phyloP scores from a whole-genome alignment of 805 yeast genomes.

The Lipomyces mesembrius region DNA sequence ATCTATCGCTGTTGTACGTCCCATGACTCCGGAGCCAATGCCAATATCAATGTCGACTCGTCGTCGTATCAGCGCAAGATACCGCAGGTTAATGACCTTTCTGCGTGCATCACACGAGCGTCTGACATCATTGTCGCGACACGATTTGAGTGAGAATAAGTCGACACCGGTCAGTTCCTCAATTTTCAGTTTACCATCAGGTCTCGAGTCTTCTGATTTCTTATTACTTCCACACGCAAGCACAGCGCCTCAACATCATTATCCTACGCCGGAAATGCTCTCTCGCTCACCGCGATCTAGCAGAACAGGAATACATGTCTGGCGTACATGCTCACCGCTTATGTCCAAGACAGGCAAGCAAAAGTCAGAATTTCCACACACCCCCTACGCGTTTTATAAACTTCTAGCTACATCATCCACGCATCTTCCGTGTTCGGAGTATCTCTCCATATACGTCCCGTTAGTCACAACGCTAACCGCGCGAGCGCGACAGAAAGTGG shows the following conservation, averaged over 20 bases:
- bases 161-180: slow-evolving; percentile 2
- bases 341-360: not conserved
- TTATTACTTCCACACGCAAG: not conserved
- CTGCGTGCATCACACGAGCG: slow-evolving; percentile 7
- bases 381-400: slow-evolving; percentile 19
- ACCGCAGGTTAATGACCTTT: slow-evolving; percentile 4
- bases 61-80: slow-evolving; percentile 8
- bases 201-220: not conserved
- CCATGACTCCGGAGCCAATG: not conserved
- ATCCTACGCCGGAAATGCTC: slow-evolving; percentile 1
- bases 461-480: slow-evolving; percentile 13
- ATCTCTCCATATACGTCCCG: slow-evolving; percentile 17
- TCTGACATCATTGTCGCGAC: not conserved
- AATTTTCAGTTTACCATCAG: slow-evolving; percentile 13
- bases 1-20: not conserved
- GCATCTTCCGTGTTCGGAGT: slow-evolving; percentile 17
- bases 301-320: not conserved
- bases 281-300: not conserved
- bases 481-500: slow-evolving; percentile 2
- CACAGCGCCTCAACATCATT: not conserved
- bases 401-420: slow-evolving; percentile 10
- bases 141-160: not conserved
- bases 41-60: slow-evolving; percentile 3
- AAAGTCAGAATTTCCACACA: slow-evolving; percentile 6
- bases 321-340: not conserved